Conservation (phyloP, 1,139 yeast species). For the Blastobotrys malaysiensis region DNA sequence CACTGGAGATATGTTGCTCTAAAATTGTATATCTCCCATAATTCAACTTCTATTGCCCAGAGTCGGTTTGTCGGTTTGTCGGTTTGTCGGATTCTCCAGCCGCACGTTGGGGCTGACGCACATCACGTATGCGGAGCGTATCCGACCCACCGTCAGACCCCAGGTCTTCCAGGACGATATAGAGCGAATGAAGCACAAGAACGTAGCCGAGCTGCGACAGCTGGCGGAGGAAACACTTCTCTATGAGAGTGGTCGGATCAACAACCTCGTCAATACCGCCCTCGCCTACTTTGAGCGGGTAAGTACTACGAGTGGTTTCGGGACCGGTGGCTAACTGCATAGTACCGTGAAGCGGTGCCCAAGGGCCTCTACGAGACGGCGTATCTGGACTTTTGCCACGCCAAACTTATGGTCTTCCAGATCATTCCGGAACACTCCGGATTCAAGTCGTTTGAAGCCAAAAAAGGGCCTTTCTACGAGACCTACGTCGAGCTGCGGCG, state of each 20-base stretch:
- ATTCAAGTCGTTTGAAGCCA: conserved; percentile 15
- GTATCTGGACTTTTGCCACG: conserved; percentile 23
- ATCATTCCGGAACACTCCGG: conserved; percentile 23
- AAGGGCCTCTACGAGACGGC: conserved; percentile 24
- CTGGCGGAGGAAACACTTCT: conserved; percentile 21
- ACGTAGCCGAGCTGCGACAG: conserved; percentile 15
- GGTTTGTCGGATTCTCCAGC: no score
- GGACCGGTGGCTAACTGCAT: neutral
- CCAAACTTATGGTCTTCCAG: conserved; percentile 19
- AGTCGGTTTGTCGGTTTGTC: no score
- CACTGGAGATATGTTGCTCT: no score
- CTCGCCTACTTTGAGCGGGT: conserved; percentile 24
- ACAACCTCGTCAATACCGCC: conserved; percentile 24
- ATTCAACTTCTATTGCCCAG: no score
- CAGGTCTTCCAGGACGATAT: conserved; percentile 7
- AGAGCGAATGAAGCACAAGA: neutral
- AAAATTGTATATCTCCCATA: no score
- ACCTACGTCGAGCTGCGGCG: conserved; percentile 19
- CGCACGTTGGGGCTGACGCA: conserved; percentile 1
- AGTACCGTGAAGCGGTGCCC: conserved; percentile 21
- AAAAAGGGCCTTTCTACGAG: conserved; percentile 19
- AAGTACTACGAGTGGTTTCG: conserved; percentile 6
- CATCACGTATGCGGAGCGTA: conserved; percentile 6
- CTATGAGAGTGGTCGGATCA: conserved; percentile 18
- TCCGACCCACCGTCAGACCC: neutral